Base-by-base conservation (phyloP, 257 asterid genomes). In the Solanum dulcamara region DNA sequence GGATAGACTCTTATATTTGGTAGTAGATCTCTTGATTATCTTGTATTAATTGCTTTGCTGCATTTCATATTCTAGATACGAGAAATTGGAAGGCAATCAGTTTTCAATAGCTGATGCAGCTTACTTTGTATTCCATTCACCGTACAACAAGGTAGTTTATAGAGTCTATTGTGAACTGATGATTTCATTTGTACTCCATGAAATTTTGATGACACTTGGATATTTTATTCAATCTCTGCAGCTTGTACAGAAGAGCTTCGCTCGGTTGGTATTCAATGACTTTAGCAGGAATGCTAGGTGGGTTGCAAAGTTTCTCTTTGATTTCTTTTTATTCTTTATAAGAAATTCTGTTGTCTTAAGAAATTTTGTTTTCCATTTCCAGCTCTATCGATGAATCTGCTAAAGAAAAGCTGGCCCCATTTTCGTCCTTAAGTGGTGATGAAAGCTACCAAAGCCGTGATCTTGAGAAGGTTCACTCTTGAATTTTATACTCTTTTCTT, bases 191-290 rank as follows among this genome's bases (percentile, higher is more conserved):
- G 10, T 79, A 28, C 18, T 77, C 28, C 11, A 28, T 14, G 59
- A 30, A 75, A 44, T 46, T 48, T 28, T 28, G 48, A 28, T 79
- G 64, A 48, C 42, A 48, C 37, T 74, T 74, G 59, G 30, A 28
- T 28, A 30, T 46, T 48, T 46, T 28, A 5, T 77, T 46, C 10
- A 48, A 77, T 86, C 75, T 53, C 70, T 92, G 93, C 98, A 97
- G 98, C 98, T 97, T 91, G 99, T 97, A 83, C 99, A 97, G 90
- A 97, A 97, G 91, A 97, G 99, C 91, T 93, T 97, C n/a, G 93
- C 99, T 18, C 89, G 99, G 86, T 89, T 97, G 93, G 37, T 94
- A 38, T 97, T 84, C 94, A 92, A 95, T 48, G 99, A 97, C 86
- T 93, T 92, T 33, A 51, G 80, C 79, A 92, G 92, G 79, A 90